Conservation (phyloP, 2,329 filamentous ascomycete species). For the Penicillium sp. region DNA sequence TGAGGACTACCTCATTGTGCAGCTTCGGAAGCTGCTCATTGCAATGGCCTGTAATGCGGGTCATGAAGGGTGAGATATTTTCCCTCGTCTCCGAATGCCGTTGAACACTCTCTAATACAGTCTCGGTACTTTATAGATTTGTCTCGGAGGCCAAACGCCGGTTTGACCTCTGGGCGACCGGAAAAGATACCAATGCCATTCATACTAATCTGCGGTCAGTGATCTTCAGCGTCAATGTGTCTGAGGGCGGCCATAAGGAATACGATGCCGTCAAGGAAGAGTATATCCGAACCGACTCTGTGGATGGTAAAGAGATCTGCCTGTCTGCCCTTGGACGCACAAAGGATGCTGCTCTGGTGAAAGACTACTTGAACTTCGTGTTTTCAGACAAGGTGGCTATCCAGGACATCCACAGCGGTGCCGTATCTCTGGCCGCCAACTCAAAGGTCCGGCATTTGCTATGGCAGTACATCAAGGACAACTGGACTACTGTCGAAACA, state of each 20-base stretch:
- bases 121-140: slow-evolving; percentile 48
- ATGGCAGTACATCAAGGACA: slow-evolving; percentile 81
- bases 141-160: slow-evolving; percentile 72
- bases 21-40: slow-evolving; percentile 81
- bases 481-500: slow-evolving; percentile 73
- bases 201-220: slow-evolving; percentile 78
- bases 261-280: slow-evolving; percentile 78
- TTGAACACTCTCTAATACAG: neutral
- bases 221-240: slow-evolving; percentile 76
- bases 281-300: slow-evolving; percentile 75
- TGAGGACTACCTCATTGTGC: slow-evolving; percentile 78
- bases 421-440: slow-evolving; percentile 71
- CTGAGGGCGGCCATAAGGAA: slow-evolving; percentile 68
- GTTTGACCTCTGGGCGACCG: slow-evolving; percentile 75
- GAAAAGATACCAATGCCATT: slow-evolving; percentile 65
- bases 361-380: slow-evolving; percentile 68
- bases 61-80: slow-evolving; percentile 64
- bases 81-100: neutral
- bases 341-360: slow-evolving; percentile 67
- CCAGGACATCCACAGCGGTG: slow-evolving; percentile 84
- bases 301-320: slow-evolving; percentile 88
- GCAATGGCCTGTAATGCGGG: slow-evolving; percentile 71
- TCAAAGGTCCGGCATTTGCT: slow-evolving; percentile 68
- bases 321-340: slow-evolving; percentile 74
- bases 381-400: slow-evolving; percentile 81